Evolutionary conservation across 164 flowering plant genomes (phyloP).

Genomic region (Pachysandra terminalis): DNA sequence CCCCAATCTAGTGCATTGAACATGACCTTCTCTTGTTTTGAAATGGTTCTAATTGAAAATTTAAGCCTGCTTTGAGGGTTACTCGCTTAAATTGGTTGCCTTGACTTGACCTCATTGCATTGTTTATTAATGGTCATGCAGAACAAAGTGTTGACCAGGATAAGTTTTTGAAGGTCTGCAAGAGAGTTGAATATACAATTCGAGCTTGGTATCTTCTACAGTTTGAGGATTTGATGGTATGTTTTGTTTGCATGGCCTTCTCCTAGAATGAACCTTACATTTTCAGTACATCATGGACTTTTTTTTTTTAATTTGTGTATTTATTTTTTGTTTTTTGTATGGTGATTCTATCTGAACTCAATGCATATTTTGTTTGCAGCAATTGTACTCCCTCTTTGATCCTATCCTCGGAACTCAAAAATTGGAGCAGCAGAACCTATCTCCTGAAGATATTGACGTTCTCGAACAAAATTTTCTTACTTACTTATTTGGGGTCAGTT

Average conservation of each 20-base stretch:
- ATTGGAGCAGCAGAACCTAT: slow-evolving; percentile 69
- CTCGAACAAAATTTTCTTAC: slow-evolving; percentile 86
- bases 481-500: slow-evolving; percentile 68
- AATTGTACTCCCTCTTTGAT: slow-evolving; percentile 83
- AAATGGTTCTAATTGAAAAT: too few relatives aligned
- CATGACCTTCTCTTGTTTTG: neutral
- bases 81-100: neutral
- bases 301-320: neutral
- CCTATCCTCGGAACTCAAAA: slow-evolving; percentile 73
- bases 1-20: too few relatives aligned
- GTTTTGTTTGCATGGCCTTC: slow-evolving; percentile 1
- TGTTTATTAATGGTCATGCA: slow-evolving; percentile 20
- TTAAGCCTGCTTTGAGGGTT: neutral
- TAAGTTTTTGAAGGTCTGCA: slow-evolving; percentile 85
- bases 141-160: slow-evolving; percentile 65
- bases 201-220: slow-evolving; percentile 92
- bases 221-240: slow-evolving; percentile 96
- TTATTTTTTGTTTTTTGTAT: neutral
- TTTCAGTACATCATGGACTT: neutral
- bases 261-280: neutral
- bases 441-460: slow-evolving; percentile 59
- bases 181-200: slow-evolving; percentile 87
- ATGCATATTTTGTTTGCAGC: slow-evolving; percentile 43
- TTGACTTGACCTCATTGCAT: slow-evolving; percentile 1
- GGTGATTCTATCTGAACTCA: neutral